Percentiles rank a stretch among this genome's conserved stretches.
phyloP scores from a whole-genome alignment of 768 basidiomycete genomes.

The Polyporus arcularius region DNA sequence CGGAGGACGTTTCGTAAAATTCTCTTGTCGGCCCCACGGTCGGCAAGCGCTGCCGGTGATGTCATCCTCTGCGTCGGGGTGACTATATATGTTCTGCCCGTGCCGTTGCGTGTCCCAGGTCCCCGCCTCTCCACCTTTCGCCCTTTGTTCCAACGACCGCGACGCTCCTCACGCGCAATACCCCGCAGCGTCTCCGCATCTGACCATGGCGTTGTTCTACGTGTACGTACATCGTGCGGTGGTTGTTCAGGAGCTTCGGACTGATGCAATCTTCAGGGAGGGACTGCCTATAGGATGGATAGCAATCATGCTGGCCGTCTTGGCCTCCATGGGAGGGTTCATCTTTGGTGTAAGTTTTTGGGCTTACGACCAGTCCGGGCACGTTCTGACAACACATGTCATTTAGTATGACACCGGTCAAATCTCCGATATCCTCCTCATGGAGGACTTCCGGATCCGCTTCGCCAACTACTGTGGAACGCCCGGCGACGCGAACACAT shows the following conservation, averaged over 20 bases:
- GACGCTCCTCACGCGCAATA: background rate
- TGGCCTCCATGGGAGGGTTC: constrained; percentile 70
- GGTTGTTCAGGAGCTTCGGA: background rate
- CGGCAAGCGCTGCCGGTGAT: constrained; percentile 15
- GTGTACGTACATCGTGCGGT: constrained; percentile 21
- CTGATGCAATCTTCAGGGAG: constrained; percentile 36
- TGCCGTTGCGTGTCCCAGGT: background rate
- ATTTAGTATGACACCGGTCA: constrained; percentile 69
- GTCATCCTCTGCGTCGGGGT: constrained; percentile 9
- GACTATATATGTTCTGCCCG: constrained; percentile 11
- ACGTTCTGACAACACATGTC: background rate
- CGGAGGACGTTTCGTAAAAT: too few species aligned
- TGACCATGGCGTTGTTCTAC: constrained; percentile 32
- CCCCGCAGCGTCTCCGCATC: background rate
- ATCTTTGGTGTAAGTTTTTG: constrained; percentile 29
- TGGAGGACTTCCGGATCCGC: constrained; percentile 66
- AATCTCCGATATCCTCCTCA: constrained; percentile 74
- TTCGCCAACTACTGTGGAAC: constrained; percentile 53
- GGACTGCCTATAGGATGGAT: constrained; percentile 63
- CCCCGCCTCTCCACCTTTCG: background rate
- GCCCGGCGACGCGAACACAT: constrained; percentile 41
- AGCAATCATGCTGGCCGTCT: constrained; percentile 63
- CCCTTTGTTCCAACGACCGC: background rate
- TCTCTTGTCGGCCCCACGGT: background rate
- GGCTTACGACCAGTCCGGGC: background rate